Conservation (phyloP, 768 basidiomycete species). For the Phallus indusiatus region DNA sequence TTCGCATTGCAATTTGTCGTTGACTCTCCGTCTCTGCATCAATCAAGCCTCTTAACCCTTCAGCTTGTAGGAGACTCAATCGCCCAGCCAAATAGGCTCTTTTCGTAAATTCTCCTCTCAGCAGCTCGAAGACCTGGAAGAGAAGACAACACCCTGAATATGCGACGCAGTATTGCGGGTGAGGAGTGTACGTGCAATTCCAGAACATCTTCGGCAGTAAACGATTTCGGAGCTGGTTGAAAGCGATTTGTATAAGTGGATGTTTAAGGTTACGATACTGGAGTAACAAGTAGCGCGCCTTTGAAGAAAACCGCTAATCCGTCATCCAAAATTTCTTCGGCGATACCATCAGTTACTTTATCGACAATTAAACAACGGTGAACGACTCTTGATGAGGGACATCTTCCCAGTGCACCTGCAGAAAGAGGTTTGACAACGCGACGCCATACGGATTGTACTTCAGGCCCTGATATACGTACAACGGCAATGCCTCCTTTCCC, state of each 20-base stretch:
- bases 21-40: slow-evolving; percentile 84
- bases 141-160: slow-evolving; percentile 52
- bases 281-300: slow-evolving; percentile 43
- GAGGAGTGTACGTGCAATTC: slow-evolving; percentile 88
- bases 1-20: slow-evolving; percentile 53
- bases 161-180: slow-evolving; percentile 63
- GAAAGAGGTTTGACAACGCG: slow-evolving; percentile 38
- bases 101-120: slow-evolving; percentile 81
- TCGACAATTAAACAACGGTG: slow-evolving; percentile 61
- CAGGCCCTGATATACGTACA: slow-evolving; percentile 74
- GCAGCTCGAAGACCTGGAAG: slow-evolving; percentile 67
- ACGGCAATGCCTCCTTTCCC: slow-evolving; percentile 82
- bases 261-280: too few species aligned
- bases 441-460: slow-evolving; percentile 52
- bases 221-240: slow-evolving; percentile 74
- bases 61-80: slow-evolving; percentile 81
- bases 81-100: slow-evolving; percentile 75
- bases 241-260: background rate
- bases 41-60: slow-evolving; percentile 79
- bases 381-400: slow-evolving; percentile 56
- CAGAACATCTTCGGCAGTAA: slow-evolving; percentile 73
- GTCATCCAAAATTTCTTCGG: slow-evolving; percentile 58
- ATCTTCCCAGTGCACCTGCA: slow-evolving; percentile 10
- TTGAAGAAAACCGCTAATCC: slow-evolving; percentile 76
- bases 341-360: slow-evolving; percentile 34